Base-by-base conservation (phyloP, 805 yeast species). In the Pichia exigua region DNA sequence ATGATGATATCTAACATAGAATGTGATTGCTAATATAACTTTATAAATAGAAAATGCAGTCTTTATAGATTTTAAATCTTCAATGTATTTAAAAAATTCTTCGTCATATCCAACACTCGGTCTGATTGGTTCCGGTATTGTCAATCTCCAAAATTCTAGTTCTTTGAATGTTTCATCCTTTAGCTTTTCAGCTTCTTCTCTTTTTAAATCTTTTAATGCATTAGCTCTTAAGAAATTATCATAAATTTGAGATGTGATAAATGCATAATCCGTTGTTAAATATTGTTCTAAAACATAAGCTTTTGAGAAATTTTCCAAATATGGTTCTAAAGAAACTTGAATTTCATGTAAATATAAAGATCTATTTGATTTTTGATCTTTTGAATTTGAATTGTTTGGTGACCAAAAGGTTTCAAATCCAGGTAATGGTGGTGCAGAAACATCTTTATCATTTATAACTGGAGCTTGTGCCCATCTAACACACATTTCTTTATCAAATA, bases 401-500 rank as follows among this genome's bases (percentile, higher is more conserved):
- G 58, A 52, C 64, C 67, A 63, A 35, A 52, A 49, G 6, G 52
- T 53, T 46, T 60, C 63, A 45, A 59, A 57, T 6, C 60, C 61
- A 1, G 59, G 54, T 11, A 59, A 44, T 1, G 65, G 58, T 2
- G 70, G 67, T 1, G 72, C 59, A 2, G 73, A 58, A 13, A 72
- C 62, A 57, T 78, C 81, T 10, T 54, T 54, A 46, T 66, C 70
- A 55, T 69, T 68, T 39, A 79, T 65, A 35, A 73, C 58, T 0
- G 83, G 76, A 2, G 82, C 74, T 48, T 73, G 73, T 1, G 85
- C 83, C 45, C 71, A 59, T 48, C 74, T 72, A 50, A 75, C 61
- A 47, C 78, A 69, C 17, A 66, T 52, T 18, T 73, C 76, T 44
- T 70, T 68, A 56, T 82, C 86, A 17, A 69, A 51, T n/a, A 66